Evolutionary conservation across 176 grass and related monocot species (phyloP).

Genomic region (Aegilops sharonensis): DNA sequence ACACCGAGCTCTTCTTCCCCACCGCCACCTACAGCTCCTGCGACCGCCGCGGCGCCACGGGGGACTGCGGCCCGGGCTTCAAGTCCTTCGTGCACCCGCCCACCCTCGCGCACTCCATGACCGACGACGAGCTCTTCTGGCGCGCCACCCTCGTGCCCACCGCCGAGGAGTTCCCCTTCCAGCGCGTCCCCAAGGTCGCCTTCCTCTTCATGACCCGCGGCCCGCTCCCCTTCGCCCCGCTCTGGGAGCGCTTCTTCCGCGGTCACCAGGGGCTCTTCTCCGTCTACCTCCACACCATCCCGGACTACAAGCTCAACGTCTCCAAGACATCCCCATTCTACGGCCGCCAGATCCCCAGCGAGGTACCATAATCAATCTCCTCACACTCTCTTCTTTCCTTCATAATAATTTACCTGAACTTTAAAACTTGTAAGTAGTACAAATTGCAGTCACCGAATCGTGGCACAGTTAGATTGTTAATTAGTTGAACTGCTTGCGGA

Average conservation of each 20-base stretch:
- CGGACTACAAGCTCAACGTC: conserved; percentile 81
- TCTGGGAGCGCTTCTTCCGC: conserved; percentile 73
- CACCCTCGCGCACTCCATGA: conserved; percentile 59
- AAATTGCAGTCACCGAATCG: background rate
- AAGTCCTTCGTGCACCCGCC: conserved; percentile 65
- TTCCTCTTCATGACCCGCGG: conserved; percentile 84
- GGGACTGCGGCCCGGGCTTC: conserved; percentile 47
- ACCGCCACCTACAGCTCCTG: conserved; percentile 46
- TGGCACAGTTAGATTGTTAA: background rate
- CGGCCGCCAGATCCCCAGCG: conserved; percentile 74
- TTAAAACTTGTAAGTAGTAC: no score
- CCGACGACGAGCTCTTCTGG: conserved; percentile 75
- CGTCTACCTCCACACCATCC: conserved; percentile 79
- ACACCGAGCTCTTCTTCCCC: conserved; percentile 90
- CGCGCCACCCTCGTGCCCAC: conserved; percentile 59
- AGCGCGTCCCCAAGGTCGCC: conserved; percentile 78
- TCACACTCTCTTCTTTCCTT: background rate
- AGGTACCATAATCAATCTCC: conserved; percentile 28
- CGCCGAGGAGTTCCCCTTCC: conserved; percentile 62
- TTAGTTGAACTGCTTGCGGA: conserved; percentile 14
- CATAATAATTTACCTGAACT: no score
- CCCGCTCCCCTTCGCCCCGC: conserved; percentile 46
- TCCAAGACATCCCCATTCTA: conserved; percentile 63
- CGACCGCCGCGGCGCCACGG: conserved; percentile 19
- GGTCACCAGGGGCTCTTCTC: conserved; percentile 57